phyloP scores from a whole-genome alignment of 441 rosid species.

The Gossypium davidsonii region DNA sequence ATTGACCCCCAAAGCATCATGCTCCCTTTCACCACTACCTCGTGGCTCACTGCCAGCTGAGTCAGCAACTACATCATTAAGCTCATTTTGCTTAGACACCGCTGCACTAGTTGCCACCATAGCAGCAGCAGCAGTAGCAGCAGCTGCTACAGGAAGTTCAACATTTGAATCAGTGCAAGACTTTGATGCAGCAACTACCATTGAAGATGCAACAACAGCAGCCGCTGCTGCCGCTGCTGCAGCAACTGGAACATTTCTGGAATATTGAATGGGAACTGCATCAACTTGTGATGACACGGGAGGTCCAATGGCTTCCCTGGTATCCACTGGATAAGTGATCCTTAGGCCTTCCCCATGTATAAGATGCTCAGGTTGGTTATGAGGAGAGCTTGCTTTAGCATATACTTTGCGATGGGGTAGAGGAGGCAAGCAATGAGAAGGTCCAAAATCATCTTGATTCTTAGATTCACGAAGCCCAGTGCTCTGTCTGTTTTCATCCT shows the following conservation, averaged over 20 bases:
- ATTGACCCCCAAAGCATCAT: slow-evolving; percentile 28
- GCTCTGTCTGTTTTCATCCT: slow-evolving; percentile 32
- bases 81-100: slow-evolving; percentile 63
- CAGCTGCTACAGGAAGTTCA: slow-evolving; percentile 90
- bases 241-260: slow-evolving; percentile 72
- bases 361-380: slow-evolving; percentile 32
- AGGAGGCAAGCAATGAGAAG: slow-evolving; percentile 61
- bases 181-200: slow-evolving; percentile 88
- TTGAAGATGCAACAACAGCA: slow-evolving; percentile 91
- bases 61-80: slow-evolving; percentile 53
- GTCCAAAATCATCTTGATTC: slow-evolving; percentile 38
- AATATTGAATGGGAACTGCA: slow-evolving; percentile 36
- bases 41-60: slow-evolving; percentile 38
- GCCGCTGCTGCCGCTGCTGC: slow-evolving; percentile 88
- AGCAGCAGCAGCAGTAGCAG: slow-evolving; percentile 97
- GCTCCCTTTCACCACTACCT: slow-evolving; percentile 44
- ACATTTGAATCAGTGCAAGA: slow-evolving; percentile 54
- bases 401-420: slow-evolving; percentile 44
- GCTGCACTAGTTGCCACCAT: slow-evolving; percentile 87
- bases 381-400: slow-evolving; percentile 29
- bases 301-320: slow-evolving; percentile 36
- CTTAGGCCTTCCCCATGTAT: slow-evolving; percentile 35
- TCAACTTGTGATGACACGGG: slow-evolving; percentile 39
- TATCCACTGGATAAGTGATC: slow-evolving; percentile 27
- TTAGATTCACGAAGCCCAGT: slow-evolving; percentile 25